Evolutionary conservation across 192 early-diverging fungal genomes (phyloP), one percentile per base, ranked within the genome.

Genomic region (Backusella tarrabulga): DNA sequence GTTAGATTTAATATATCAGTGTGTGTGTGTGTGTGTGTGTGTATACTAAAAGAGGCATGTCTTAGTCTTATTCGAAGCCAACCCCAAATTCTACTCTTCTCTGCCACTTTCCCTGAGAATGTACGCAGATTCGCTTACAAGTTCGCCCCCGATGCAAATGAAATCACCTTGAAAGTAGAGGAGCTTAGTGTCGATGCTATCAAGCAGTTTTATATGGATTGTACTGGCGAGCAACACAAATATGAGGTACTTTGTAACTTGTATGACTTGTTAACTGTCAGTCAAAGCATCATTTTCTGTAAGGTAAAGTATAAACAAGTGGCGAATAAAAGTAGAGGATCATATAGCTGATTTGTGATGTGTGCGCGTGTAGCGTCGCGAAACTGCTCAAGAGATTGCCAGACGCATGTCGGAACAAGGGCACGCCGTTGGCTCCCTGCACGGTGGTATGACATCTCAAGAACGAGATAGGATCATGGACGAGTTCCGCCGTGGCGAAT

Each of bases 131-230:
- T 95, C 83, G 95, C 97, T 1, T 76, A 82, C 41, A 84, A 88
- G 66, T 91, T 99, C 82, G 98, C 96, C 0, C 94, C 94, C 17
- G 80, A 91, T 40, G 94, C 98, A 23, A 95, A 97, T 84, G 88
- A 93, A 84, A 93, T 99, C 78, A 89, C 88, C 0, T 85, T 99
- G 52, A 92, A 93, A 74, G 85, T 88, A 29, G 93, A 96, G 67
- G 98, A 99, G 82, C 84, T 99, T 14, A 95, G 94, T 1, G 98
- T 99, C 8, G 93, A 96, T 34, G 92, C 90, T 6, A 98, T 99
- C 83, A 94, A 94, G 75, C 98, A 99, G 87, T 95, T 96, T 76
- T 99, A 97, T 83, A 95, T 99, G 92, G 94, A 97, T 84, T 98
- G 97, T 83, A 88, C 84, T 66, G 81, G 83, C 73, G 89, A 88